A percentile compares a stretch with the other conserved stretches of the same genome.
Evolutionary conservation across 345 rosid genomes (phyloP).

Genomic region (Eucalyptus curtisii): DNA sequence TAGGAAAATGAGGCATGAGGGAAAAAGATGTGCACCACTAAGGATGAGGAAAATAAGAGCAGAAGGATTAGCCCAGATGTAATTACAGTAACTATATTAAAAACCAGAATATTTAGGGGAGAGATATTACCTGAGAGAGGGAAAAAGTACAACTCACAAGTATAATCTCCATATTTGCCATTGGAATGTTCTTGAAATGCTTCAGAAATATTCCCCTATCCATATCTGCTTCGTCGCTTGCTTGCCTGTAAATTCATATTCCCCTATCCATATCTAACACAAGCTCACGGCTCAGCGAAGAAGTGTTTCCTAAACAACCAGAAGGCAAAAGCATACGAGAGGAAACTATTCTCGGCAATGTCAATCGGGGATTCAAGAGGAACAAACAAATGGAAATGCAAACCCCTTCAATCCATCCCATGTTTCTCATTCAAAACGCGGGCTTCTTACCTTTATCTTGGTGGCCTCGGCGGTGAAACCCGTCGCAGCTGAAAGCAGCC

Average conservation of each 20-base stretch:
- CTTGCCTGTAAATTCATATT: constrained; percentile 23
- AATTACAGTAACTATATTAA: background rate
- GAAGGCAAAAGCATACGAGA: background rate
- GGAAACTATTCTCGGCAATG: background rate
- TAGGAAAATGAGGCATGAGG: background rate
- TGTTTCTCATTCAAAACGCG: background rate
- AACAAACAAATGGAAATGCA: background rate
- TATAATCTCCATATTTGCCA: constrained; percentile 90
- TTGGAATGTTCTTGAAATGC: constrained; percentile 78
- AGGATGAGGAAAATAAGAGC: background rate
- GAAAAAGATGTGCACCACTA: background rate
- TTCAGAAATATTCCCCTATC: constrained; percentile 50
- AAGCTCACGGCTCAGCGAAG: background rate
- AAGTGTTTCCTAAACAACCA: background rate
- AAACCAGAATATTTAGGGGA: background rate
- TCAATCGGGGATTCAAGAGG: background rate
- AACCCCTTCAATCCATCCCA: background rate
- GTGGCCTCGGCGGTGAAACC: constrained; percentile 92
- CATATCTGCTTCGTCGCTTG: constrained; percentile 13
- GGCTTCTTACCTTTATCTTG: constrained; percentile 46
- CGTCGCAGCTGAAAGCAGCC: constrained; percentile 60
- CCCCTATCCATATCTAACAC: background rate
- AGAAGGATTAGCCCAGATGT: background rate
- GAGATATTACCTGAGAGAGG: constrained; percentile 16
- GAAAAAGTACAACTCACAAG: constrained; percentile 35